Evolutionary conservation across 805 yeast species (phyloP), one percentile per base, ranked within the genome.

Genomic region (Wickerhamiella kurtzmanii): DNA sequence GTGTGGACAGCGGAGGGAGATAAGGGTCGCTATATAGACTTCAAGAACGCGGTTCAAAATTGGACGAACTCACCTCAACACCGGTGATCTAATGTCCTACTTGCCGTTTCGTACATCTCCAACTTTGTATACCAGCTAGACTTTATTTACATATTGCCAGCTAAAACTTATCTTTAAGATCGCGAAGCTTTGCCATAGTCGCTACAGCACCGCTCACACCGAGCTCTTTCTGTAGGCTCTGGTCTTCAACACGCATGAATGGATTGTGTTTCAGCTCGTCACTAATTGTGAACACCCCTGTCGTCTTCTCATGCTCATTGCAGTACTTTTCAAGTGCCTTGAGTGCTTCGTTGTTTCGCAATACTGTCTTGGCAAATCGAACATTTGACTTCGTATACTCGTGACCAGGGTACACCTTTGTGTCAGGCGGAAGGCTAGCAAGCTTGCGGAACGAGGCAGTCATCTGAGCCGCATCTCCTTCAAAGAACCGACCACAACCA

Each of bases 401-500:
- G 64, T 92, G 99, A 2, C 99, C 99, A 2, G 96, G 89, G 60
- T 77, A 89, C 2, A 88, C 87, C 36, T 64, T 62, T 0, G 96
- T 86, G 8, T 77, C 80, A 18, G 66, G 64, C 0, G 94, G 88
- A 45, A 89, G 69, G 9, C 52, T 44, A 2, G 72, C 81, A 49
- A 92, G 68, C 17, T 67, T 62, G 55, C 76, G 78, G 56, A 92
- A 70, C 0, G 94, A 74, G 1, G 55, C 52, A 54, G 80, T 74
- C 99, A 92, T 92, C 60, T 92, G 81, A 37, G 64, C 65, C 0
- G 88, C 87, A 11, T 73, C 69, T 2, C 98, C 98, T 65, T 92
- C 99, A 60, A 92, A 92, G 65, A 92, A 92, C 46, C 97, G 72
- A 9, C 99, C 99, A 62, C 96, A 88, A 2, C 99, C 99, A 39